Percentiles rank a stretch among this genome's conserved stretches.
These are phyloP conservation scores for Apiotrichum domesticum DNA, from an alignment of 1,284 basidiomycete species.

Conservation along the genomic window DNA sequence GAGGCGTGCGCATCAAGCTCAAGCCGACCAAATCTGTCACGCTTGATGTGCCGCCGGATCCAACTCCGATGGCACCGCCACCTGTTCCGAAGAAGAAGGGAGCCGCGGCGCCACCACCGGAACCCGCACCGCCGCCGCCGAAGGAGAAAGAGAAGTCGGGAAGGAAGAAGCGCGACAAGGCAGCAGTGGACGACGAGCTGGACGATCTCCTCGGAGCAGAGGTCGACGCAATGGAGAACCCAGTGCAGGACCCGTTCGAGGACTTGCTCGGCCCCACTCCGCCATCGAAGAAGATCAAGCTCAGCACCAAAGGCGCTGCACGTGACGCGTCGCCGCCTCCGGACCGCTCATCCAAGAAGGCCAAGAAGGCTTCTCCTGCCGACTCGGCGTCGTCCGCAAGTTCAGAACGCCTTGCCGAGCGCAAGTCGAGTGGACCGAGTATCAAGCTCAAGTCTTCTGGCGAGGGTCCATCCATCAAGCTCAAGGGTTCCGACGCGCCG, in stretches of 20 bases:
- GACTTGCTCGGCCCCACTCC: constrained; percentile 26
- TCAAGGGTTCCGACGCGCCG: background rate
- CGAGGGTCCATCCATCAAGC: background rate
- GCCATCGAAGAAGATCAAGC: constrained; percentile 32
- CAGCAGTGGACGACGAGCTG: constrained; percentile 9
- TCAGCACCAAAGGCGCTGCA: constrained; percentile 6
- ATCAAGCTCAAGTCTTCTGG: background rate
- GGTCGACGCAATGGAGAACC: constrained; percentile 38
- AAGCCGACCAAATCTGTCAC: constrained; percentile 30
- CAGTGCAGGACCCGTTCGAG: constrained; percentile 20
- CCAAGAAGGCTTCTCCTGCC: background rate
- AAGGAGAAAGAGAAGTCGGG: constrained; percentile 15
- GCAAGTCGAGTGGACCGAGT: background rate
- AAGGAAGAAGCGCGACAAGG: constrained; percentile 11
- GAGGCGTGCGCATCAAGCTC: constrained; percentile 27
- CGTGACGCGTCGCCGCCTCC: background rate
- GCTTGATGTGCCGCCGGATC: constrained; percentile 12
- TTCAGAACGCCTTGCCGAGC: background rate
- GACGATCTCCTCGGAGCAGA: constrained; percentile 44
- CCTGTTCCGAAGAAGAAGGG: constrained; percentile 26
- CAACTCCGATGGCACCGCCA: constrained; percentile 40
- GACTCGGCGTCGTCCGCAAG: background rate
- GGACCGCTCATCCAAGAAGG: background rate
- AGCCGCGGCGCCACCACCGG: background rate
- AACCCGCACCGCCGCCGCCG: background rate